Evolutionary conservation across 1,139 yeast genomes (phyloP), one percentile per base, ranked within the genome.

Genomic region (Hyphopichia fennica): DNA sequence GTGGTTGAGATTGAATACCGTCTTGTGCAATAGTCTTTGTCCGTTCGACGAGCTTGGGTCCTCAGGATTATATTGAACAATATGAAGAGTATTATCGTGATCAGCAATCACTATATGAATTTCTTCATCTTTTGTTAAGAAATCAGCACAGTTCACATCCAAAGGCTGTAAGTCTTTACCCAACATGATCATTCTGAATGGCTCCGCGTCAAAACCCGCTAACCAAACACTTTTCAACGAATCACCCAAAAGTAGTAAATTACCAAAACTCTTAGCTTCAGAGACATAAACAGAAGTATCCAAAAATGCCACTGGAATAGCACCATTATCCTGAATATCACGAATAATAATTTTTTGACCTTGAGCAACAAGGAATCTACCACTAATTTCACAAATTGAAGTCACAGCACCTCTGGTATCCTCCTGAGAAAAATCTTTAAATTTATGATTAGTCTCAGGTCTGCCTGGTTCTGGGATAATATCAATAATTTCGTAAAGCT

Each of bases 171-270:
- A 72, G 58, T 91, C 96, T 54, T 86, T 87, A 8, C 96, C 93
- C 41, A 95, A 65, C 49, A 79, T 64, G 20, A 88, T 73, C 84
- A 93, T 82, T 49, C 97, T 71, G 62, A 87, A 91, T 1, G 99
- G 99, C 54, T 93, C 97, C 3, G 95, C 93, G 58, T 91, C 96
- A 63, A 90, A 91, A 1, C 97, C 98, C 20, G 84, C 84, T 44
- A 95, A 72, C 75, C 93, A 83, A 7, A 89, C 72, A 50, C 96
- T 86, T 51, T 87, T 86, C 62, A 83, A 72, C 0, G 89, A 74
- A 63, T 93, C 99, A 16, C 96, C 96, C 22, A 90, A 63, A 2
- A 89, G 53, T 22, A 91, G 60, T 56, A 91, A 67, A 60, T 91
- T 89, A 32, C 95, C 93, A 59, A 88, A 82, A 50, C 90, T 77